A percentile compares a stretch with the other conserved stretches of the same genome.
These are phyloP conservation scores for Penstemon eatonii DNA, from an alignment of 257 asterid genomes.

Conservation along the genomic window DNA sequence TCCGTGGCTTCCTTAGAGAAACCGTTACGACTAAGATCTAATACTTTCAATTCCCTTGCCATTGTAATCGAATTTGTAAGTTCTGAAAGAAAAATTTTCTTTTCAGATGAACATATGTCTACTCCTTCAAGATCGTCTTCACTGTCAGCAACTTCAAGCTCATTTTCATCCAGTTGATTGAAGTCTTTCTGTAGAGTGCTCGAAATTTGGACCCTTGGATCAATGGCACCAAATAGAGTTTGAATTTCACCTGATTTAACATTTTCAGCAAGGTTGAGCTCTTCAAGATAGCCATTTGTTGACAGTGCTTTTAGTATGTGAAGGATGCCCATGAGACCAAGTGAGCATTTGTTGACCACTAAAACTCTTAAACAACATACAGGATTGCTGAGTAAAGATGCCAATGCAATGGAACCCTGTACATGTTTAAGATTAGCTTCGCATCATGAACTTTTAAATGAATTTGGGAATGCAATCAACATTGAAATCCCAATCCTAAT, in stretches of 20 bases:
- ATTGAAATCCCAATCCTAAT: background rate
- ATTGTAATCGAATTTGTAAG: slow-evolving; percentile 44
- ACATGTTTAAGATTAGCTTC: slow-evolving; percentile 34
- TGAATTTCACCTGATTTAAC: slow-evolving; percentile 37
- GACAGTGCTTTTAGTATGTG: slow-evolving; percentile 59
- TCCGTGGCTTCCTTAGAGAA: slow-evolving; percentile 46
- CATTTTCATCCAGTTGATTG: slow-evolving; percentile 25
- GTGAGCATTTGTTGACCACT: slow-evolving; percentile 65
- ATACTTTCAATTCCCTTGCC: slow-evolving; percentile 45
- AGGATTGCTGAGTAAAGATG: slow-evolving; percentile 57
- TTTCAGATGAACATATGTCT: slow-evolving; percentile 25
- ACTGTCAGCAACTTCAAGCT: slow-evolving; percentile 80
- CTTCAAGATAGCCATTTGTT: slow-evolving; percentile 56
- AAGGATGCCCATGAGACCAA: slow-evolving; percentile 58
- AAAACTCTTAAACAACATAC: slow-evolving; percentile 59
- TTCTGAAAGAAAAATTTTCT: slow-evolving; percentile 26
- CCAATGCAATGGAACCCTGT: slow-evolving; percentile 76
- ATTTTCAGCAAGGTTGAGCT: slow-evolving; percentile 86
- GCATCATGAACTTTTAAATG: background rate
- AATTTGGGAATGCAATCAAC: background rate
- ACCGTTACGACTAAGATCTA: slow-evolving; percentile 74
- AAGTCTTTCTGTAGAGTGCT: slow-evolving; percentile 22
- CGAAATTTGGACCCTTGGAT: slow-evolving; percentile 26
- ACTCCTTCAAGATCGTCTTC: slow-evolving; percentile 58
- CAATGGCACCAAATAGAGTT: slow-evolving; percentile 25